Evolutionary conservation across 2,329 filamentous ascomycete genomes (phyloP), one percentile per base, ranked within the genome.

Genomic region (Xylaria hypoxylon): DNA sequence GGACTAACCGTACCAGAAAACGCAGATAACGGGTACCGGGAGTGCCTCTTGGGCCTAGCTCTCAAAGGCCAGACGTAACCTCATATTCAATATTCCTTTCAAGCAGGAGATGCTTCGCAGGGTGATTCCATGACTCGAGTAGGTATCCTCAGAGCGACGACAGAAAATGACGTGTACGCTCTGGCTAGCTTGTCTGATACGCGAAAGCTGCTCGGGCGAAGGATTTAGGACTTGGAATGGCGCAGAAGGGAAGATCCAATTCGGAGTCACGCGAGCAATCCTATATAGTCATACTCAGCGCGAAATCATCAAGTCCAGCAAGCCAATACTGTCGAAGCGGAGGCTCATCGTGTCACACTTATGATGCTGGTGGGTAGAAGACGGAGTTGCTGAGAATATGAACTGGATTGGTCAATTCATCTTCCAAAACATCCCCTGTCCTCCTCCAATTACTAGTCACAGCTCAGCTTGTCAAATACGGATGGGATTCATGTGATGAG

Each of bases 391-490:
- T 64, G 63, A 62, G 55, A 62, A 65, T 67, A 67, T 67, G 72
- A 65, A 71, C 60, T 57, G 70, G 72, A 74, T 72, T 74, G 71
- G 71, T 63, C 67, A 67, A 66, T 62, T 67, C 22, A 17, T 57
- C 31, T 70, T 69, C 60, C 68, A 47, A 68, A 44, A 24, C 28
- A 40, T 60, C 38, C 67, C 67, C 64, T 58, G 63, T 31, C 42
- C 17, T 48, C 42, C 45, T 44, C 56, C 38, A 28, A 40, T 57
- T 44, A n/a, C 45, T 26, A 59, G 2, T 35, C 45, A 28, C 47
- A 51, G 31, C 28, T 35, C 31, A 47, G 8, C 17, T 22, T 45
- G 35, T 47, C 42, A 45, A 24, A 52, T n/a, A 26, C 15, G 47
- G 47, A 33, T 17, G 42, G 24, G 28, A 56, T 42, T 45, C 44